These are phyloP conservation scores for Allodekkera sacchari DNA, from an alignment of 805 yeast species.

Conservation along the genomic window DNA sequence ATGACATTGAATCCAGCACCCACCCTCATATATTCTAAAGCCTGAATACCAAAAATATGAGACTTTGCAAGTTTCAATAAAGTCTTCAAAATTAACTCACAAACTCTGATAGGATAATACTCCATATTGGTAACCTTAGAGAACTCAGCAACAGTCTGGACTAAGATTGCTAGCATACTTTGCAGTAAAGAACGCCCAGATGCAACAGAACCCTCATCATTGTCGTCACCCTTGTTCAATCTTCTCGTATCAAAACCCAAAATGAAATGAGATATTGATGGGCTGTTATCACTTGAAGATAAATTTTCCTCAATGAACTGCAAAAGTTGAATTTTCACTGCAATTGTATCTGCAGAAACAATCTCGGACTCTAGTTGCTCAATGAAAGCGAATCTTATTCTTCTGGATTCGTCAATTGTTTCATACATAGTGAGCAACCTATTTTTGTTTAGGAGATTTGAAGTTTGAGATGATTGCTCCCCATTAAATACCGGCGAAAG, in stretches of 20 bases:
- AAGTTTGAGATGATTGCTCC: conserved; percentile 10
- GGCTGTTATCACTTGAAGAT: conserved; percentile 20
- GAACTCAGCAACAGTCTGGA: conserved; percentile 36
- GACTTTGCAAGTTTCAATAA: conserved; percentile 54
- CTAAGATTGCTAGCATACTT: conserved; percentile 42
- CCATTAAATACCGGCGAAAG: conserved; percentile 32
- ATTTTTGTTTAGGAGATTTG: conserved; percentile 36
- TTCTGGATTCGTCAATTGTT: conserved; percentile 68
- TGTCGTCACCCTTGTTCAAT: conserved; percentile 27
- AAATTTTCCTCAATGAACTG: conserved; percentile 48
- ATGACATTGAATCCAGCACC: conserved; percentile 35
- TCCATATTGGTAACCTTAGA: conserved; percentile 31
- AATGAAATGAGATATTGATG: conserved; percentile 63
- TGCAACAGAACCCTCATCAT: conserved; percentile 40
- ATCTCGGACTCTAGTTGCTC: conserved; percentile 50
- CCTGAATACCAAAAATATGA: conserved; percentile 40
- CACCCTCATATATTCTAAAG: conserved; percentile 45
- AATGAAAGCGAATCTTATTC: conserved; percentile 66
- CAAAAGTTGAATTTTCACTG: conserved; percentile 49
- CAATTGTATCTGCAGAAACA: conserved; percentile 30
- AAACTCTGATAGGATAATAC: conserved; percentile 50
- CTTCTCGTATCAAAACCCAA: conserved; percentile 58
- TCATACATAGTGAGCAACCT: conserved; percentile 64
- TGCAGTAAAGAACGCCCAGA: conserved; percentile 50
- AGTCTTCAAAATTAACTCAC: conserved; percentile 51